Base-by-base conservation (phyloP, 305 asterid species). In the Rubia peregrina region DNA sequence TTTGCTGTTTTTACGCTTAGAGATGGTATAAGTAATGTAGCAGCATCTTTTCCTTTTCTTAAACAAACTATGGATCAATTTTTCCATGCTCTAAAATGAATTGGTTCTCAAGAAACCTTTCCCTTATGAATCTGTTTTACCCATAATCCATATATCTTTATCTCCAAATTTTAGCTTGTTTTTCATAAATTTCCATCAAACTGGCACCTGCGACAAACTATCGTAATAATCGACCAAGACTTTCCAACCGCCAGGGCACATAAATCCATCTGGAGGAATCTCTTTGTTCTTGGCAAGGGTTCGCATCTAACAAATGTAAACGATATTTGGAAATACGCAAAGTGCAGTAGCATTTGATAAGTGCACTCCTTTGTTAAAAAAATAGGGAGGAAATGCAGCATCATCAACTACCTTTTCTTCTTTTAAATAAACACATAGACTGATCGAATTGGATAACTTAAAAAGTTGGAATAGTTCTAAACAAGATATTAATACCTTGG, bases 181-280 rank as follows among this genome's bases (percentile, higher is more conserved):
- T n/a, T n/a, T n/a, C n/a, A n/a, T n/a, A n/a, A n/a, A n/a, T n/a
- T n/a, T n/a, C n/a, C n/a, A n/a, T n/a, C n/a, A n/a, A n/a, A n/a
- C n/a, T n/a, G n/a, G n/a, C n/a, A n/a, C n/a, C n/a, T n/a, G n/a
- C 40, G 82, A 76, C 80, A 92, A 77, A 63, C 89, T 88, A 46
- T 87, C 90, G 38, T 90, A 92, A 74, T 90, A 92, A 3, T 90
- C 92, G 9, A 89, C 97, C 95, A 92, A 75, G 62, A 92, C 97
- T 82, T 90, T 48, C 98, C 98, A 92, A 2, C 98, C 98, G 61
- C 96, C 88, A 2, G 92, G 95, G 83, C 98, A 92, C 97, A 92
- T 92, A 64, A 92, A 92, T 62, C 98, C 98, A 65, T 90, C 95
- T 0, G 98, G 97, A 68, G 97, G 97, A 66, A 69, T 89, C 78